phyloP scores from a whole-genome alignment of 169 alveolate species.

The Miamiensis avidus region DNA sequence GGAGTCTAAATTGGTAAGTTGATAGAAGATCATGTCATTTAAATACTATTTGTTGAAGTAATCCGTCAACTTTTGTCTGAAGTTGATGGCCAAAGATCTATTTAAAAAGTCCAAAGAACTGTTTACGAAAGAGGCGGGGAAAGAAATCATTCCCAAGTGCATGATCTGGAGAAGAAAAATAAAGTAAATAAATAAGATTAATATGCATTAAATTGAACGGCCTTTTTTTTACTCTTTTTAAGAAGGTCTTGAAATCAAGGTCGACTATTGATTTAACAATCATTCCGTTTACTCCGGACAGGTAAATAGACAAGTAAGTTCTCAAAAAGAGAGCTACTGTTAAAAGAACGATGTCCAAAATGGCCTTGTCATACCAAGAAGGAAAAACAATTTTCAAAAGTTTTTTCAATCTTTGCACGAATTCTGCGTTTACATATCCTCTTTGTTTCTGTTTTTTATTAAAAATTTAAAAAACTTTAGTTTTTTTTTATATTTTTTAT shows the following conservation, averaged over 20 bases:
- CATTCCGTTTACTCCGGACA: constrained; percentile 79
- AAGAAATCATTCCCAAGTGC: constrained; percentile 61
- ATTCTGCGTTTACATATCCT: constrained; percentile 73
- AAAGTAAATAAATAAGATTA: not conserved
- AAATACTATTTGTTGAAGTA: constrained; percentile 70
- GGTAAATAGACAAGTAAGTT: constrained; percentile 77
- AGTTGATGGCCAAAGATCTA: constrained; percentile 66
- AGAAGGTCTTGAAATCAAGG: constrained; percentile 55
- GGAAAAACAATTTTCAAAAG: constrained; percentile 75
- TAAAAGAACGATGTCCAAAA: constrained; percentile 52
- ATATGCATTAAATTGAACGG: too few species aligned
- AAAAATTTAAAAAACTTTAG: not conserved
- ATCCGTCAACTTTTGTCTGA: constrained; percentile 70
- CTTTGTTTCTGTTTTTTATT: constrained; percentile 14
- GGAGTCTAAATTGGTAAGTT: constrained; percentile 72
- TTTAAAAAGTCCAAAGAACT: constrained; percentile 71
- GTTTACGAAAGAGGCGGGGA: constrained; percentile 87
- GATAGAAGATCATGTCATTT: constrained; percentile 74
- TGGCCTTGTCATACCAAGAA: constrained; percentile 50
- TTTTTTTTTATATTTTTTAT: too few species aligned
- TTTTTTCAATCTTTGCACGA: constrained; percentile 50
- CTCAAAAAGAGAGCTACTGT: constrained; percentile 72
- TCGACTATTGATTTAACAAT: constrained; percentile 82
- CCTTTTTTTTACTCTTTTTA: constrained; percentile 52
- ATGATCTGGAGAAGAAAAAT: constrained; percentile 26